Conservation (phyloP, 1,284 basidiomycete genomes). For the Meira nashicola region DNA sequence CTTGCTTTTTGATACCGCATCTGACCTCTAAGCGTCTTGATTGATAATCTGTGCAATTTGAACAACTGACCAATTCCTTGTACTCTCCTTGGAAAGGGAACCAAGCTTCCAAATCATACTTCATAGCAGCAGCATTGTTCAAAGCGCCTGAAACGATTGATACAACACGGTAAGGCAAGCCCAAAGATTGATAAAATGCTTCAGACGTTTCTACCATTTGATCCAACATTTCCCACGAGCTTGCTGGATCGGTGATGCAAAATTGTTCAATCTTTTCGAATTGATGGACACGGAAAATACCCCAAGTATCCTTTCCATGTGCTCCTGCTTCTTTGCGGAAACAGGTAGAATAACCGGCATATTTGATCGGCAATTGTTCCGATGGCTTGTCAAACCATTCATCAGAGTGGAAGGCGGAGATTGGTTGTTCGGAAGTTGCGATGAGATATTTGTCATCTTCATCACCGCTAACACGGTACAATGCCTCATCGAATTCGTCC, state of each 20-base stretch:
- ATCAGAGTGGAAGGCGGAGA: constrained; percentile 88
- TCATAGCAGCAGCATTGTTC: constrained; percentile 93
- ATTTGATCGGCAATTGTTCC: constrained; percentile 78
- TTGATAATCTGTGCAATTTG: constrained; percentile 57
- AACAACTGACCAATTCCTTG: constrained; percentile 68
- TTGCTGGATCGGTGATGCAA: constrained; percentile 79
- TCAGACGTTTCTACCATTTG: constrained; percentile 83
- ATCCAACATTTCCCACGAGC: constrained; percentile 87
- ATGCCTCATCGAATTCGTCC: constrained; percentile 94
- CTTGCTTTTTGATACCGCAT: constrained; percentile 51
- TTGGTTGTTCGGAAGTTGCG: constrained; percentile 96
- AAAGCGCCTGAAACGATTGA: constrained; percentile 94
- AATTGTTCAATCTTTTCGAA: constrained; percentile 98
- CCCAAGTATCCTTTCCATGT: constrained; percentile 97
- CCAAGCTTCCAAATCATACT: constrained; percentile 97
- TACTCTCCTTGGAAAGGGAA: constrained; percentile 96
- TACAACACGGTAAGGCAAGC: constrained; percentile 84
- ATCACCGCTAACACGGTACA: constrained; percentile 84
- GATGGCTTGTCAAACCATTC: constrained; percentile 96
- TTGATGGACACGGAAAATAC: constrained; percentile 98
- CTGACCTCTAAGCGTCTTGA: constrained; percentile 45
- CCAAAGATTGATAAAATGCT: constrained; percentile 91
- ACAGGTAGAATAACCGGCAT: constrained; percentile 75
- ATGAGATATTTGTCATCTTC: constrained; percentile 99
- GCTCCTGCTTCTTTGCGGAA: constrained; percentile 98